Evolutionary conservation across 805 yeast genomes (phyloP).

Genomic region (Vanderwaltozyma tropicalis): DNA sequence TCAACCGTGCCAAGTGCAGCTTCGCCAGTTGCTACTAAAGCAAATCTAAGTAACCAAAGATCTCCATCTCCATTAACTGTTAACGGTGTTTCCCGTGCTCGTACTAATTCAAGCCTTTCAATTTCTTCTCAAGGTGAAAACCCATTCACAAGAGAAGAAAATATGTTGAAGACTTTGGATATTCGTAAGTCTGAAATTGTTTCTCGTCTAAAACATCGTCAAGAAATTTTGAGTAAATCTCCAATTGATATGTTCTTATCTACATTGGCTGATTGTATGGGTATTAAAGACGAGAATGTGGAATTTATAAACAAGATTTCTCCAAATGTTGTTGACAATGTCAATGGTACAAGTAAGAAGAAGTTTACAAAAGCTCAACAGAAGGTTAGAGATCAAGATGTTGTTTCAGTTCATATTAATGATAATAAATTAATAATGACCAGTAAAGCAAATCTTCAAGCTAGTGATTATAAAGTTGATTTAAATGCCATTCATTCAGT

Average conservation of each 20-base stretch:
- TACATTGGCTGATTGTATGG: slow-evolving; percentile 27
- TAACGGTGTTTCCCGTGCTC: slow-evolving; percentile 1
- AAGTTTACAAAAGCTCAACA: slow-evolving; percentile 24
- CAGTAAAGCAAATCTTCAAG: slow-evolving; percentile 12
- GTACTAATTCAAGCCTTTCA: background rate
- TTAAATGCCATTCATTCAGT: slow-evolving; percentile 16
- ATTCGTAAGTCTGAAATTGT: slow-evolving; percentile 25
- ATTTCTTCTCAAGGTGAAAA: slow-evolving; percentile 7
- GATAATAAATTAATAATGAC: slow-evolving; percentile 22
- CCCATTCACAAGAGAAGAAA: slow-evolving; percentile 26
- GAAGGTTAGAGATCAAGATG: slow-evolving; percentile 26
- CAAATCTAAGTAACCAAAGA: background rate
- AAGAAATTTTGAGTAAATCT: slow-evolving; percentile 23
- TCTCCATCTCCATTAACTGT: slow-evolving; percentile 3
- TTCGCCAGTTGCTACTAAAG: background rate
- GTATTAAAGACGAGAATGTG: slow-evolving; percentile 20
- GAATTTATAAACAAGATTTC: slow-evolving; percentile 16
- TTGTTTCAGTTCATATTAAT: slow-evolving; percentile 14
- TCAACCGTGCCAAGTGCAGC: background rate
- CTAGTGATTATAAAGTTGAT: slow-evolving; percentile 11
- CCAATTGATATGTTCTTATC: slow-evolving; percentile 25
- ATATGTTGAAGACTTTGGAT: slow-evolving; percentile 19
- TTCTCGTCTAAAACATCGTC: slow-evolving; percentile 27
- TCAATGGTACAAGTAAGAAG: slow-evolving; percentile 28
- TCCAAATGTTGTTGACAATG: slow-evolving; percentile 17